Base-by-base conservation (phyloP, 257 asterid genomes). In the Thymus mandschuricus region DNA sequence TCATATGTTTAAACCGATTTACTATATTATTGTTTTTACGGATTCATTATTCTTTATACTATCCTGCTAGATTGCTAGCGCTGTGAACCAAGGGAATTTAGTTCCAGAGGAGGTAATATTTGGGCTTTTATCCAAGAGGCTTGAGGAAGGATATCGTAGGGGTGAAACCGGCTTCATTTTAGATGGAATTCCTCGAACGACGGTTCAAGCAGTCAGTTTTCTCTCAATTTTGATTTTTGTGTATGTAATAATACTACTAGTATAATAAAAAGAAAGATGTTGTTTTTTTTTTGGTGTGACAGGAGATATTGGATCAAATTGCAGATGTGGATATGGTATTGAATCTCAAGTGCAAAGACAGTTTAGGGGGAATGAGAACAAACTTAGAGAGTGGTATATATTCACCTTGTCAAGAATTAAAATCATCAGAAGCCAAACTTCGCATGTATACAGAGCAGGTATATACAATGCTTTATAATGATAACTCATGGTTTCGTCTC, bases 141-240 rank as follows among this genome's bases (percentile, higher is more conserved):
- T 94, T 63, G 95, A 94, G 77, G 99, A 91, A 82, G 97, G 96
- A 49, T 81, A 83, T 55, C 62, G 81, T 79, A 83, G 88, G 62
- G 97, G 97, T 63, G 97, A 94, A 91, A 85, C 76, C 44, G 99
- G 99, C 12, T 94, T 88, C 83, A 91, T 94, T 69, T 76, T 94
- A 84, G 96, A 91, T 74, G 99, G 99, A 55, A 75, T 94, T 64
- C 97, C 99, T 70, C 84, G 96, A 52, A 84, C 96, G 8, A 81
- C 78, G 61, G 74, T 85, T 64, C 99, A 91, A 85, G 99, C 97
- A 60, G 97, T 94, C 74, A 82, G 92, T 80, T 11, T 5, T 28
- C 43, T 28, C 31, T 21, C 35, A 38, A 50, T 31, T 31, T 9
- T 30, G 10, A 5, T 6, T 7, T 52, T 52, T 45, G 15, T 45